Conservation (phyloP, 768 basidiomycete genomes). For the Boletus reticuloceps region DNA sequence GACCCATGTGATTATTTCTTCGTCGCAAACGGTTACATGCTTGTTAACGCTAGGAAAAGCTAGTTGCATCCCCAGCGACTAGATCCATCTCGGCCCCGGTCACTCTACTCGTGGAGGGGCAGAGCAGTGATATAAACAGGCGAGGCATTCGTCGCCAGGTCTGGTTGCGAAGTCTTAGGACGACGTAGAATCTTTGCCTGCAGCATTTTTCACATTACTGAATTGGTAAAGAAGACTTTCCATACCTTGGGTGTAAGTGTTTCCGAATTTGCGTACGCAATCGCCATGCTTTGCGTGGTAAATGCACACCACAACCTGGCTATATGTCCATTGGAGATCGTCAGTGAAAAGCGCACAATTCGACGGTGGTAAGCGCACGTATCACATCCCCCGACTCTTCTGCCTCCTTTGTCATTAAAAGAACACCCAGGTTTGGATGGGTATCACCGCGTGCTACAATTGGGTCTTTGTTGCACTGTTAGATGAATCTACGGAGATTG, state of each 20-base stretch:
- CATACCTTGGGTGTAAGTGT: conserved; percentile 58
- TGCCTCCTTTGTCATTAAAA: conserved; percentile 55
- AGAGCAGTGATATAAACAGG: conserved; percentile 60
- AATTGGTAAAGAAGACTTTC: not conserved
- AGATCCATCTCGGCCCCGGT: not conserved
- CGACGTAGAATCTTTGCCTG: conserved; percentile 38
- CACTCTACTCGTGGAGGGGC: conserved; percentile 28
- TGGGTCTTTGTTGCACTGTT: conserved; percentile 27
- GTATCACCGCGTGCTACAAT: conserved; percentile 38
- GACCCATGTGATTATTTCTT: not conserved
- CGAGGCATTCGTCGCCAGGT: conserved; percentile 25
- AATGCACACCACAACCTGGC: conserved; percentile 82
- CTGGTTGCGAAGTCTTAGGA: conserved; percentile 10
- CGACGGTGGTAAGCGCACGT: conserved; percentile 21
- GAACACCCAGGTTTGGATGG: conserved; percentile 56
- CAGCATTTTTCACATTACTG: not conserved
- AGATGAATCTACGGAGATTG: not conserved
- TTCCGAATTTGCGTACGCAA: conserved; percentile 61
- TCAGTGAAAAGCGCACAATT: not conserved
- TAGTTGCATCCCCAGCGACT: not conserved
- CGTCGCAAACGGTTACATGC: not conserved
- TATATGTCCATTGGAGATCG: conserved; percentile 20
- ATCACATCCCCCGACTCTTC: conserved; percentile 25
- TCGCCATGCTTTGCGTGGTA: conserved; percentile 79
- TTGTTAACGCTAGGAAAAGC: not conserved